phyloP scores from a whole-genome alignment of 2,329 filamentous ascomycete genomes.

The Aspergillus novoparasiticus region DNA sequence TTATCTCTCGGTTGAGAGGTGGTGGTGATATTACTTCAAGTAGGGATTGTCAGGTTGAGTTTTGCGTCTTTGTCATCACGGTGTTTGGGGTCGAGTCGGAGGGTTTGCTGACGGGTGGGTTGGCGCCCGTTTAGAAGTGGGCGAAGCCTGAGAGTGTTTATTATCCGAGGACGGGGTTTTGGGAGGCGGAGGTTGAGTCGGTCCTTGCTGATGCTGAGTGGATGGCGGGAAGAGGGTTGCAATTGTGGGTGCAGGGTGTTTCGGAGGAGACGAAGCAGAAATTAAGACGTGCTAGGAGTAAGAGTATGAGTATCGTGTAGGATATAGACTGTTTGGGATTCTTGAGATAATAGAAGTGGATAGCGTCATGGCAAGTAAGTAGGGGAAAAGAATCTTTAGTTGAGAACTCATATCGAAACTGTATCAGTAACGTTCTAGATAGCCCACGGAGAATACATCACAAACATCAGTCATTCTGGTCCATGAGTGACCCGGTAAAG shows the following conservation, averaged over 20 bases:
- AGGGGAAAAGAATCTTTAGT: background rate
- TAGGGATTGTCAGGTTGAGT: background rate
- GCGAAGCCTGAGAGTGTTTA: background rate
- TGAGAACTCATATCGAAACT: background rate
- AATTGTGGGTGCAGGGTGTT: background rate
- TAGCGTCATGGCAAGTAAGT: background rate
- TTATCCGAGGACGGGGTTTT: background rate
- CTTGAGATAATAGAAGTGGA: background rate
- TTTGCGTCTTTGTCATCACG: background rate
- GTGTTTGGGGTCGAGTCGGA: background rate
- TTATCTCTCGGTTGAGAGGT: background rate
- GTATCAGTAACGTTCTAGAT: background rate
- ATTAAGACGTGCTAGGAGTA: background rate
- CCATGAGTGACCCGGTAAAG: background rate
- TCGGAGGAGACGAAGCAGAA: background rate
- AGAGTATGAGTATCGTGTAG: background rate
- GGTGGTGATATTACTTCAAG: background rate
- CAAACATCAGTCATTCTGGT: conserved; percentile 5
- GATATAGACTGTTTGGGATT: background rate
- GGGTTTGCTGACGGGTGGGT: background rate
- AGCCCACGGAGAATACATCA: background rate
- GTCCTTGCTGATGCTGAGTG: background rate
- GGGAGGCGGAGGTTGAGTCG: background rate
- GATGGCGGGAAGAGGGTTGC: background rate
- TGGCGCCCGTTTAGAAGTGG: background rate